Base-by-base conservation (phyloP, 768 basidiomycete species). In the Auricularia auricula-judae region DNA sequence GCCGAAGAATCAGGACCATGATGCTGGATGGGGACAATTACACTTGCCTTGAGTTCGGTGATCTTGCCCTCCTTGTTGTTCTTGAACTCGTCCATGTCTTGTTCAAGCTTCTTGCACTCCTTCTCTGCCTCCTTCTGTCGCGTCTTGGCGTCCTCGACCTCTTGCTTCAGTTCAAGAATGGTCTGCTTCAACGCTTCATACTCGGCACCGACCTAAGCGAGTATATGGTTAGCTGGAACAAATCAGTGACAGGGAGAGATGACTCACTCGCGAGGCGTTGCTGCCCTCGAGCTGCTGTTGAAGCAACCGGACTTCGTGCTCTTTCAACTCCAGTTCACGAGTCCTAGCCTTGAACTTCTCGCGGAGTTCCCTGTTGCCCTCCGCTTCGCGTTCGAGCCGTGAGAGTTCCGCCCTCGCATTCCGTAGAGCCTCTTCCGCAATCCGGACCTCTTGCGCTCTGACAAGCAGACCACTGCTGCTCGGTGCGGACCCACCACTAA, bases 51-150 rank as follows among this genome's bases (percentile, higher is more conserved):
- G 67, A 98, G 83, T 72, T 98, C 90, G 18, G 88, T 89, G 63
- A 92, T 89, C 76, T 98, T 98, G 59, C 93, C 93, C 62, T 98
- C 97, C 74, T 97, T 97, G 78, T 99, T 95, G 76, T 95, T 89
- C 79, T 97, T 95, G 80, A 99, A 98, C 78, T 98, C 97, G 63
- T 84, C 85, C 93, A 99, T 98, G 73, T 99, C 97, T 70, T 88
- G 88, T 76, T 98, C 93, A 29, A 98, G 85, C 70, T 88, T 91
- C 76, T 86, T 86, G 73, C 85, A 83, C 65, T 98, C 94, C 0
- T 80, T 85, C 61, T 86, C 78, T 0, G 93, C 91, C 5, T 76
- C 80, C 71, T 83, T 84, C 73, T 96, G 91, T 71, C 91, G 91
- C 63, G 86, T 80, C 72, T 86, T 84, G 4, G 92, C 86, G 0